These are phyloP conservation scores for Fimicolochytrium jonesii DNA, from an alignment of 192 early-diverging fungal species.

Conservation along the genomic window DNA sequence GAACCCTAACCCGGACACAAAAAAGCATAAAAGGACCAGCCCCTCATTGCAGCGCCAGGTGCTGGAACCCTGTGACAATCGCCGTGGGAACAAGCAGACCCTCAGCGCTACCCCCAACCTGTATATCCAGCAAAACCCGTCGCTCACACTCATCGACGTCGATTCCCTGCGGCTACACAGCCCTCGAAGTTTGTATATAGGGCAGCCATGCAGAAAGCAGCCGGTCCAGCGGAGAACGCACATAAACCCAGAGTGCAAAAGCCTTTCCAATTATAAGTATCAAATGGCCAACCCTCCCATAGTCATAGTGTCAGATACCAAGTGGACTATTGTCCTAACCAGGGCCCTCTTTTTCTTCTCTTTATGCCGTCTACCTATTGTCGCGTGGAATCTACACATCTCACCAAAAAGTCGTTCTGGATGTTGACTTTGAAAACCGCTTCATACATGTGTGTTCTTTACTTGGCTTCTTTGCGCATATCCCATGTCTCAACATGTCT, in stretches of 20 bases:
- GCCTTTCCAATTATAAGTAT: constrained; percentile 32
- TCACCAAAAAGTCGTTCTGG: constrained; percentile 27
- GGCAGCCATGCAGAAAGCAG: too few relatives aligned
- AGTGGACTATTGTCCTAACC: not conserved
- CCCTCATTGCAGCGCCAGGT: too few relatives aligned
- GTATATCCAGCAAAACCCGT: too few relatives aligned
- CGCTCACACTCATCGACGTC: too few relatives aligned
- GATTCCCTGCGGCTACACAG: too few relatives aligned
- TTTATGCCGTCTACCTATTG: not conserved
- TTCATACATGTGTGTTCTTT: constrained; percentile 10
- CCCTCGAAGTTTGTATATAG: too few relatives aligned
- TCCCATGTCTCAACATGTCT: not conserved
- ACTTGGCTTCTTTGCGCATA: not conserved
- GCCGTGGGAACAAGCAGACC: too few relatives aligned
- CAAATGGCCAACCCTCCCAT: not conserved
- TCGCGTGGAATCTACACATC: constrained; percentile 10
- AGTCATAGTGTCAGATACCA: not conserved
- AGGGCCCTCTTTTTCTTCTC: not conserved
- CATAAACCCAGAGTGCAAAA: constrained; percentile 8
- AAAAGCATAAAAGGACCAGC: too few relatives aligned
- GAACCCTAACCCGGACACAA: too few relatives aligned
- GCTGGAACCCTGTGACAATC: too few relatives aligned
- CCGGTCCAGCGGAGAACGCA: too few relatives aligned
- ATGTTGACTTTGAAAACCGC: constrained; percentile 22
- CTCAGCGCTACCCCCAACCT: too few relatives aligned